A percentile compares a stretch with the other conserved stretches of the same genome.
These are phyloP conservation scores for Singerocomus rubriflavus DNA, from an alignment of 1,284 basidiomycete species.

Conservation along the genomic window DNA sequence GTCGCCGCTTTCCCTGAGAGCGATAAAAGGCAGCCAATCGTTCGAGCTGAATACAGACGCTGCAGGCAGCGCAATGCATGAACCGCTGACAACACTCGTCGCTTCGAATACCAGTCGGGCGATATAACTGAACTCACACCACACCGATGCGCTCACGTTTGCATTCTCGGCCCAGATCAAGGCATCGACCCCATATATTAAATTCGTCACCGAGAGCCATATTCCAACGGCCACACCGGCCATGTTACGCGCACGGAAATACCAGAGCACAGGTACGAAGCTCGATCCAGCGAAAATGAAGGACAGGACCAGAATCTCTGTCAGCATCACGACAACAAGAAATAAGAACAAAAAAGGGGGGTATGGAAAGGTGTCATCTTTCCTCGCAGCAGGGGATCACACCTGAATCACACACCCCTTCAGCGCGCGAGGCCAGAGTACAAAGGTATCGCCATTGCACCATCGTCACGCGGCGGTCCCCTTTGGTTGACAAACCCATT, in stretches of 20 bases:
- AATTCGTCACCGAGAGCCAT: conserved; percentile 33
- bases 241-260: conserved; percentile 45
- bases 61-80: conserved; percentile 45
- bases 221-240: conserved; percentile 42
- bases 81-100: conserved; percentile 43
- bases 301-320: conserved; percentile 46
- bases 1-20: conserved; percentile 30
- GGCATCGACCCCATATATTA: conserved; percentile 32
- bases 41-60: conserved; percentile 36
- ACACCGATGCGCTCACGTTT: conserved; percentile 21
- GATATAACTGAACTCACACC: conserved; percentile 34
- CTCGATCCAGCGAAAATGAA: conserved; percentile 46
- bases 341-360: conserved; percentile 12
- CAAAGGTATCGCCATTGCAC: conserved; percentile 13
- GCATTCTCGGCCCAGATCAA: conserved; percentile 29
- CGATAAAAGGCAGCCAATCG: conserved; percentile 28
- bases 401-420: conserved; percentile 17
- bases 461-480: neutral
- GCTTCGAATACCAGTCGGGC: conserved; percentile 34
- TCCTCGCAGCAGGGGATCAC: neutral
- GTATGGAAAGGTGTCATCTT: conserved; percentile 6
- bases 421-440: conserved; percentile 11
- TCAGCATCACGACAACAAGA: conserved; percentile 39
- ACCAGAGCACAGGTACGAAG: conserved; percentile 36
- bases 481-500: conserved; percentile 22